Evolutionary conservation across 306 rosid species (phyloP), one percentile per base, ranked within the genome.

Genomic region (Acacia acuminata): DNA sequence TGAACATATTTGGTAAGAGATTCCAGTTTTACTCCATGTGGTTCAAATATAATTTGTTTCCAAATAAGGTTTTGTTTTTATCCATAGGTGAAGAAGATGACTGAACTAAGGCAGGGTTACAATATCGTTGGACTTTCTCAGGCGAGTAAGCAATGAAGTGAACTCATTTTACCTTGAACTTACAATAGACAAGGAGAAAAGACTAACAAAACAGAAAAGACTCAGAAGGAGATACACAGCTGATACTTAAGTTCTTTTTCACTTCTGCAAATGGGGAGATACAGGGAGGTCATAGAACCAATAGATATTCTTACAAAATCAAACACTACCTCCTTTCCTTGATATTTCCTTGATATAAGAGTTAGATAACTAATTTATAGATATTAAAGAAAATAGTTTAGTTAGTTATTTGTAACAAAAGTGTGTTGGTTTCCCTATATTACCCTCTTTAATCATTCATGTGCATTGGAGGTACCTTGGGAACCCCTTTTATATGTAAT

Each of bases 51-150:
- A 61, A 16, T 79, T 78, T 66, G 72, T 72, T 75, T 82, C 50
- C 64, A 73, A 68, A 50, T 43, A 76, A 85, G 76, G n/a, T 27
- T 84, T 38, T 56, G 45, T 79, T 85, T 67, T 43, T 73, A 63
- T 79, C 73, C 51, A 73, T 82, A 94, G 98, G 98, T 94, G 83
- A 94, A 92, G 90, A 78, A 82, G 81, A 91, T 92, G 79, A 84
- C 82, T 71, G 92, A 88, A 16, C 85, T 94, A 51, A 83, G 84
- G 75, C 88, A 91, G 45, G 98, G 98, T 77, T 94, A 87, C 93
- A 94, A 89, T 87, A 60, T 94, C 38, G 94, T 94, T 83, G 98
- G 98, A 88, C 98, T 94, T 82, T 94, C 98, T 76, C 98, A 94
- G 96, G 98, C 90, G 81, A 88, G 64, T 82, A 79, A 71, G 16